phyloP scores from a whole-genome alignment of 768 basidiomycete species.

The Paxillus rubicundulus region DNA sequence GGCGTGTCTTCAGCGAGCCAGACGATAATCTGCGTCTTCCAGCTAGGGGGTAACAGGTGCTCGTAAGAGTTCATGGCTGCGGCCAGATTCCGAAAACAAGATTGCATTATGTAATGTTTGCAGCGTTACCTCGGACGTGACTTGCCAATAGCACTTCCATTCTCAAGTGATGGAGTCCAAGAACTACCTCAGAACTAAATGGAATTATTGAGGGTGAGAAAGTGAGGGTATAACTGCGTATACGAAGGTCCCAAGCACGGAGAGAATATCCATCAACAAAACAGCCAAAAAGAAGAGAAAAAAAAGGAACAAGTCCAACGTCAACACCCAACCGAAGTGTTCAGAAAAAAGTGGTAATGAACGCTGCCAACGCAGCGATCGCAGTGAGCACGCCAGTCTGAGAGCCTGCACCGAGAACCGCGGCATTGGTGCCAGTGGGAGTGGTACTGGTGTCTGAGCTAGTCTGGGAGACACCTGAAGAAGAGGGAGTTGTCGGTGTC shows the following conservation, averaged over 20 bases:
- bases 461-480: slow-evolving; percentile 18
- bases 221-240: background rate
- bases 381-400: slow-evolving; percentile 34
- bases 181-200: background rate
- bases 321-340: background rate
- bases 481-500: slow-evolving; percentile 28
- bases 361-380: slow-evolving; percentile 35
- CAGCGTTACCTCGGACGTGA: background rate
- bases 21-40: slow-evolving; percentile 73
- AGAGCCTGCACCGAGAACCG: slow-evolving; percentile 26
- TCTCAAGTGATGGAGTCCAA: too few relatives aligned
- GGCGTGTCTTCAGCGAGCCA: slow-evolving; percentile 96
- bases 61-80: slow-evolving; percentile 34
- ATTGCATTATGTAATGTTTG: background rate
- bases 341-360: slow-evolving; percentile 28
- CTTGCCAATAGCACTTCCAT: too few relatives aligned
- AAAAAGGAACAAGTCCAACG: background rate
- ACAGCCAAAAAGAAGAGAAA: background rate
- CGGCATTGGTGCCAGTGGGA: slow-evolving; percentile 31
- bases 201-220: background rate
- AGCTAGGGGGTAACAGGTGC: slow-evolving; percentile 89
- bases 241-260: slow-evolving; percentile 1
- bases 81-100: too few relatives aligned
- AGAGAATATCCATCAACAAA: background rate
- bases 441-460: slow-evolving; percentile 26